A percentile compares a stretch with the other conserved stretches of the same genome.
Conservation (phyloP, 371 early-diverging fungal species). For the Mucor ambiguus region DNA sequence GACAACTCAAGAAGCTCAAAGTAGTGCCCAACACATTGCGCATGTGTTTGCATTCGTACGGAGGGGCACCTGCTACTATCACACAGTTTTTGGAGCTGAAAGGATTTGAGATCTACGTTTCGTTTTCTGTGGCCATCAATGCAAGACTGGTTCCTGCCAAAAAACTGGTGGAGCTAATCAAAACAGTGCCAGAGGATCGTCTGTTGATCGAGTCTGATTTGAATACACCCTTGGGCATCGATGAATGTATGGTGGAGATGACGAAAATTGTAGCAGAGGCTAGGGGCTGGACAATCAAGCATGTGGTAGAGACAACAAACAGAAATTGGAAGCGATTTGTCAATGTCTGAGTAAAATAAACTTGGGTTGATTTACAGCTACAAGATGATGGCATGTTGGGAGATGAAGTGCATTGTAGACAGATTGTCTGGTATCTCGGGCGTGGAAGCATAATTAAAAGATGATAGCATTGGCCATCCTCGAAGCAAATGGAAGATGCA, state of each 20-base stretch:
- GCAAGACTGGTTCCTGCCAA: slow-evolving; percentile 44
- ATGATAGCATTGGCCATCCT: too few relatives aligned
- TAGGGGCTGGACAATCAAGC: slow-evolving; percentile 64
- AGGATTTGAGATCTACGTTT: slow-evolving; percentile 55
- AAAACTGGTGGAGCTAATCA: slow-evolving; percentile 56
- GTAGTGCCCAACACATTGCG: slow-evolving; percentile 27
- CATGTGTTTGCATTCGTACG: slow-evolving; percentile 86
- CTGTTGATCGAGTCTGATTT: slow-evolving; percentile 86
- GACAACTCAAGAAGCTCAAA: slow-evolving; percentile 15
- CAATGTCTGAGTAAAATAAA: slow-evolving; percentile 1
- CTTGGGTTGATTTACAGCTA: too few relatives aligned
- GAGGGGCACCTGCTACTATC: slow-evolving; percentile 77
- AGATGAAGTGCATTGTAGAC: too few relatives aligned
- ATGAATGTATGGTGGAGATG: slow-evolving; percentile 62
- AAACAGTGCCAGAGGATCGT: slow-evolving; percentile 71
- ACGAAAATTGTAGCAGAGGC: slow-evolving; percentile 64
- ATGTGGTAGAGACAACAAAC: slow-evolving; percentile 55
- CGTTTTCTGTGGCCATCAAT: slow-evolving; percentile 67
- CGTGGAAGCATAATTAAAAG: too few relatives aligned
- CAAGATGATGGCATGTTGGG: too few relatives aligned
- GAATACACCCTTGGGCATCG: slow-evolving; percentile 60
- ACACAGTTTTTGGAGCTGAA: slow-evolving; percentile 60
- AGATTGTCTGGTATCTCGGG: too few relatives aligned
- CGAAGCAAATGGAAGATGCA: too few relatives aligned
- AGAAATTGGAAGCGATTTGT: slow-evolving; percentile 72